Percentiles rank a stretch among this genome's conserved stretches.
phyloP scores from a whole-genome alignment of 352 stramenopile species.

The Phytophthora capsici region DNA sequence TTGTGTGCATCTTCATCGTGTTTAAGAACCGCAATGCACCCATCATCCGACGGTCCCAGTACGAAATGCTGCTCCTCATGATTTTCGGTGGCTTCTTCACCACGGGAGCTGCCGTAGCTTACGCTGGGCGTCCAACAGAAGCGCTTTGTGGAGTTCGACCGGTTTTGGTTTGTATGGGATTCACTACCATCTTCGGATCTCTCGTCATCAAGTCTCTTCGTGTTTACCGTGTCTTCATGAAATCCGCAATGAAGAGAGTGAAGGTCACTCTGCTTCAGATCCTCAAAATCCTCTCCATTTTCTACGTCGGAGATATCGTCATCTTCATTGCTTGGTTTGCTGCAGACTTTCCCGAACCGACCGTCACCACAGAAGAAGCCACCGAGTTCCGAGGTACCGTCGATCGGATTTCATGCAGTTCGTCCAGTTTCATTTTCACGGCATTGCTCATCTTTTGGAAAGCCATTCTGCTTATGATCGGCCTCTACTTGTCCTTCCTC shows the following conservation, averaged over 20 bases:
- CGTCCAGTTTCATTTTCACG: constrained; percentile 60
- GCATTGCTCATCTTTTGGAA: constrained; percentile 68
- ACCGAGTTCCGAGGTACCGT: constrained; percentile 38
- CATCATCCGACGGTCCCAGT: constrained; percentile 59
- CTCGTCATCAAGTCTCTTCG: constrained; percentile 59
- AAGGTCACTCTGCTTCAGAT: constrained; percentile 43
- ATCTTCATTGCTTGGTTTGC: constrained; percentile 49
- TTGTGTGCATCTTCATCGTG: constrained; percentile 31
- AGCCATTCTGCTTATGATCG: constrained; percentile 47
- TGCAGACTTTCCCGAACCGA: constrained; percentile 42
- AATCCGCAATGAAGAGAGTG: constrained; percentile 48
- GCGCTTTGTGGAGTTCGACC: constrained; percentile 43
- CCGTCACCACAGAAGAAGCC: constrained; percentile 21
- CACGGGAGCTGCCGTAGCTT: constrained; percentile 34
- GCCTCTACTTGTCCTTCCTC: constrained; percentile 59
- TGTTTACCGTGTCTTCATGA: constrained; percentile 66
- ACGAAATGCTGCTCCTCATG: constrained; percentile 51
- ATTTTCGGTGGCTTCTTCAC: constrained; percentile 47
- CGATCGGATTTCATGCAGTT: constrained; percentile 38
- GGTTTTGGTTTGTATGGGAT: constrained; percentile 42
- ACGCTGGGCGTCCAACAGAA: constrained; percentile 36
- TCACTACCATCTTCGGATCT: constrained; percentile 54
- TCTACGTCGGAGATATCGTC: constrained; percentile 42
- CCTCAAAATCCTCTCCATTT: constrained; percentile 46
- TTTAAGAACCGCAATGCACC: constrained; percentile 38